Evolutionary conservation across 805 yeast genomes (phyloP).

Genomic region (Saturnispora quitensis): DNA sequence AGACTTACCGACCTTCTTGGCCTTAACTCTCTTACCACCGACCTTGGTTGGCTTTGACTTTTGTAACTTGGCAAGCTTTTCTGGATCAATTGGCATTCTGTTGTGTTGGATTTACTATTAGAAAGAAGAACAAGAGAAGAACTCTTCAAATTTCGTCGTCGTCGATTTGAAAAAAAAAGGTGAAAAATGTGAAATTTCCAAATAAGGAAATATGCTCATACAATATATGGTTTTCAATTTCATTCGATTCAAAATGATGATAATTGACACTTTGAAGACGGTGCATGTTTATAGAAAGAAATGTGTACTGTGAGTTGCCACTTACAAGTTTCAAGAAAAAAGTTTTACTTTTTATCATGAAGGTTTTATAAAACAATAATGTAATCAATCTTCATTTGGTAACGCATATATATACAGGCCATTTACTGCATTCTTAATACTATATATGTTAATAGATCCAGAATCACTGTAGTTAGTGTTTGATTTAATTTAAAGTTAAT

Average conservation of each 20-base stretch:
- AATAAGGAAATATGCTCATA: neutral
- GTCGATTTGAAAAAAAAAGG: conserved; percentile 1
- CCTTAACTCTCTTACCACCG: conserved; percentile 84
- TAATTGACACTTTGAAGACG: neutral
- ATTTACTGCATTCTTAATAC: no score
- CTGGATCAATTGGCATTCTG: conserved; percentile 83
- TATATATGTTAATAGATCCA: no score
- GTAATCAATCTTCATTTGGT: no score
- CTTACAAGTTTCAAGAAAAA: no score
- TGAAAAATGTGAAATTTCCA: neutral
- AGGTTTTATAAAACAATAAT: no score
- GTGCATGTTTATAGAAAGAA: no score
- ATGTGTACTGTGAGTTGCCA: no score
- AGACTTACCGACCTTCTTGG: conserved; percentile 61
- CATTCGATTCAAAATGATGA: no score
- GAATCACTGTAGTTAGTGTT: no score
- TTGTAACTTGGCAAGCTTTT: conserved; percentile 86
- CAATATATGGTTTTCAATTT: neutral
- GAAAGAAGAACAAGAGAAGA: neutral
- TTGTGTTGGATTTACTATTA: neutral
- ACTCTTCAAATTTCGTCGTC: neutral
- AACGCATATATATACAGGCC: no score
- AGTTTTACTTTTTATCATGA: no score
- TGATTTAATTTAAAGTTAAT: no score
- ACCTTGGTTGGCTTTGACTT: conserved; percentile 77